A percentile compares a stretch with the other conserved stretches of the same genome.
Conservation (phyloP, 208 protist genomes). For the Acanthamoeba lugdunensis region DNA sequence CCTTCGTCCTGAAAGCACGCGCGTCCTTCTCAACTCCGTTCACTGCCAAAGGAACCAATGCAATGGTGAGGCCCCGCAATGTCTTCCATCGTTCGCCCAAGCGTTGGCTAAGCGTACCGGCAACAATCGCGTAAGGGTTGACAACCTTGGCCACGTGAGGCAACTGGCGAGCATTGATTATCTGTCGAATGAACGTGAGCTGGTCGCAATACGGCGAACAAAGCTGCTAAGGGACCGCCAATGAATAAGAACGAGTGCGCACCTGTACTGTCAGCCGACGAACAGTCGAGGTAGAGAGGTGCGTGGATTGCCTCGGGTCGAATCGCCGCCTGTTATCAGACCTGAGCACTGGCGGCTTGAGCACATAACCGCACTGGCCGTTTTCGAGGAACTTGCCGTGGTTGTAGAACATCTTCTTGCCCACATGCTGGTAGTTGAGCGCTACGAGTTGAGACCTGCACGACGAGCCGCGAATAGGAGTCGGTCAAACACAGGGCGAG, state of each 20-base stretch:
- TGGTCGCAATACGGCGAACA: background rate
- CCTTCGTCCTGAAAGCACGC: background rate
- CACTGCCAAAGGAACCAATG: background rate
- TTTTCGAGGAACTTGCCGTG: conserved; percentile 92
- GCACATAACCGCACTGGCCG: conserved; percentile 92
- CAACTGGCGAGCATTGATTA: conserved; percentile 78
- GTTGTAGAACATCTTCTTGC: conserved; percentile 88
- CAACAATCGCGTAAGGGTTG: conserved; percentile 75
- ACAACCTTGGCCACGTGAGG: conserved; percentile 74
- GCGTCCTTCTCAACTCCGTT: conserved; percentile 43
- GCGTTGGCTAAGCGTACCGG: background rate
- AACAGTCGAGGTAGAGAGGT: conserved; percentile 18
- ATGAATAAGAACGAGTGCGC: background rate
- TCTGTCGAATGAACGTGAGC: background rate
- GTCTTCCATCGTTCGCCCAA: background rate
- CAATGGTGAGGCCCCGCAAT: background rate
- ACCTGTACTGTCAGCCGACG: conserved; percentile 11
- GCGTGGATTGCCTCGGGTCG: background rate
- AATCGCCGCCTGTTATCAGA: background rate
- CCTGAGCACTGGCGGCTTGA: conserved; percentile 90
- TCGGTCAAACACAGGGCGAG: background rate
- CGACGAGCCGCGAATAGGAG: background rate
- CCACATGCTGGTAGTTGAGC: conserved; percentile 92
- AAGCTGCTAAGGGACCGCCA: too few species aligned
- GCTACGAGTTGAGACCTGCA: conserved; percentile 91